phyloP scores from a whole-genome alignment of 2,329 filamentous ascomycete species.

The Aspergillus sergii region DNA sequence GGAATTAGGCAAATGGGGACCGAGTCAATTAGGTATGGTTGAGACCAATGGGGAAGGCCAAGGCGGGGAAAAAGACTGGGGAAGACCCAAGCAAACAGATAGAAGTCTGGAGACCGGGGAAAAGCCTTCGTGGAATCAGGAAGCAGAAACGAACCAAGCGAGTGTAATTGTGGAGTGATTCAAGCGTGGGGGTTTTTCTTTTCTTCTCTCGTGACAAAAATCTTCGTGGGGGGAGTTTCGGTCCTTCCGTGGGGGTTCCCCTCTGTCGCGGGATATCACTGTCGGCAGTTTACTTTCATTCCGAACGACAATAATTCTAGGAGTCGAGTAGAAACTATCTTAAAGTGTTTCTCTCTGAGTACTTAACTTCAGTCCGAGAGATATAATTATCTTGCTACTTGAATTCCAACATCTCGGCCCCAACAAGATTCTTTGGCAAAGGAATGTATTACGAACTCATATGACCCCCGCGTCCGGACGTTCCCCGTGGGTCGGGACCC shows the following conservation, averaged over 20 bases:
- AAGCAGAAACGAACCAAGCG: not conserved
- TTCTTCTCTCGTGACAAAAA: not conserved
- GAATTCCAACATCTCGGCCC: no score
- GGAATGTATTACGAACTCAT: not conserved
- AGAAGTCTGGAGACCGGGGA: constrained; percentile 8
- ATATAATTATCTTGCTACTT: no score
- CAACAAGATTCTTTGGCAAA: not conserved
- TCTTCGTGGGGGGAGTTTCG: not conserved
- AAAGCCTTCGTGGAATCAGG: constrained; percentile 6
- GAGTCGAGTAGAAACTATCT: not conserved
- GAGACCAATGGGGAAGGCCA: constrained; percentile 17
- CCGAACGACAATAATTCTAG: not conserved
- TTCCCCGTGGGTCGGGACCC: not conserved
- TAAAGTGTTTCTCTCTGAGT: no score
- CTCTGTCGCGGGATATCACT: not conserved
- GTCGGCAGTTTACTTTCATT: not conserved
- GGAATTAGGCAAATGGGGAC: constrained; percentile 1
- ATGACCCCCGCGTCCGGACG: not conserved
- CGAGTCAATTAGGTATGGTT: not conserved
- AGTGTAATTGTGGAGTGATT: not conserved
- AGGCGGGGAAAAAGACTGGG: constrained; percentile 15
- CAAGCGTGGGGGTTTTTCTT: not conserved
- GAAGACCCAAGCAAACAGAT: constrained; percentile 7
- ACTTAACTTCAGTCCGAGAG: no score
- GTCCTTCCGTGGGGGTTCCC: not conserved